phyloP scores from a whole-genome alignment of 2,329 filamentous ascomycete species.

The Scytalidium lignicola region DNA sequence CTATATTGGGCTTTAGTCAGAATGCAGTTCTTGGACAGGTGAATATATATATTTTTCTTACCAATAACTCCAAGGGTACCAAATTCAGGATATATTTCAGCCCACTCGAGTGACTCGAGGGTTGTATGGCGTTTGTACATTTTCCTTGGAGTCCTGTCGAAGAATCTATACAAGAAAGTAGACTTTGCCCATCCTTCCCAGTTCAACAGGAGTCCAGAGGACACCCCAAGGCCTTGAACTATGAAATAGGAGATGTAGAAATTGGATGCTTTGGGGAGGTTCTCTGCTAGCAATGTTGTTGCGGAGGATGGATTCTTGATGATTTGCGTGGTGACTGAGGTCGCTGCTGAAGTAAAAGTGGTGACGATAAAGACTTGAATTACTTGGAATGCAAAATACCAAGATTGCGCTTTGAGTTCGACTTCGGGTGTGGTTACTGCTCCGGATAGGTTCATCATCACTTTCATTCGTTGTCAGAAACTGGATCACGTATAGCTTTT shows the following conservation, averaged over 20 bases:
- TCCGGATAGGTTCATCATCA: constrained; percentile 73
- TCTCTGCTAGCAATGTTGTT: constrained; percentile 62
- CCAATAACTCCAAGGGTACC: constrained; percentile 75
- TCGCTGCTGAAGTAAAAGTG: constrained; percentile 76
- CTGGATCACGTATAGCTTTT: not conserved
- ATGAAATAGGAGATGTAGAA: constrained; percentile 96
- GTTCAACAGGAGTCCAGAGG: constrained; percentile 68
- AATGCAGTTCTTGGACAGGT: not conserved
- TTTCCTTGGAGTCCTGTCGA: constrained; percentile 73
- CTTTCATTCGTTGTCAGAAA: constrained; percentile 30
- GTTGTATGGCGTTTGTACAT: constrained; percentile 73
- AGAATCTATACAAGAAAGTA: constrained; percentile 65
- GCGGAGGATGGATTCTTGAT: constrained; percentile 55
- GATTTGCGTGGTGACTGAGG: constrained; percentile 61
- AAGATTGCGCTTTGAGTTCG: constrained; percentile 83
- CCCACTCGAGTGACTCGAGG: constrained; percentile 75
- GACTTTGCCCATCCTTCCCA: constrained; percentile 67
- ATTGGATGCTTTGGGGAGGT: constrained; percentile 80
- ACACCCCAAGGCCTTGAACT: constrained; percentile 79
- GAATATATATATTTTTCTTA: constrained; percentile 35
- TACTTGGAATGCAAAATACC: constrained; percentile 86
- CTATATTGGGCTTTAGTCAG: constrained; percentile 36
- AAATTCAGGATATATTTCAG: constrained; percentile 74
- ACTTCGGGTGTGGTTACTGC: constrained; percentile 73
- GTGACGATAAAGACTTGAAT: constrained; percentile 88